Evolutionary conservation across 352 stramenopile genomes (phyloP).

Genomic region (Phytophthora sp.): DNA sequence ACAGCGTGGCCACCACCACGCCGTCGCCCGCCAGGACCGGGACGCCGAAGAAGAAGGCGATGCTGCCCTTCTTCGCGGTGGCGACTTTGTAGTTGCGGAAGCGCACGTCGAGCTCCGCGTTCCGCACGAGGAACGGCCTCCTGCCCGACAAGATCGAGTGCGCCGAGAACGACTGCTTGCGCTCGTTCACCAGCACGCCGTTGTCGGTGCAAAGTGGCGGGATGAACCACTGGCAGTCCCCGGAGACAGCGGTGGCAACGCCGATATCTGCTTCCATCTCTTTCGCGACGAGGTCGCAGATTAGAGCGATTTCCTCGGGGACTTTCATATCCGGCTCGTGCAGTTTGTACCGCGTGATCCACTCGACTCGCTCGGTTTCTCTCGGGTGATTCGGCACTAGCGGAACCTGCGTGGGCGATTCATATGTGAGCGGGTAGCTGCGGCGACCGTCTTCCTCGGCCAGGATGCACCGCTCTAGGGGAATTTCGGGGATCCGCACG

Average conservation of each 20-base stretch:
- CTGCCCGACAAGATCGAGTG: conserved; percentile 33
- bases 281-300: conserved; percentile 57
- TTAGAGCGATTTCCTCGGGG: conserved; percentile 42
- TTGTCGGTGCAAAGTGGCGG: conserved; percentile 14
- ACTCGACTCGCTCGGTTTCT: conserved; percentile 38
- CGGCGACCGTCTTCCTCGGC: conserved; percentile 46
- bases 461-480: conserved; percentile 43
- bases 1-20: conserved; percentile 42
- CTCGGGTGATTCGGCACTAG: conserved; percentile 19
- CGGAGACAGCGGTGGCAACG: conserved; percentile 37
- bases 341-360: conserved; percentile 38
- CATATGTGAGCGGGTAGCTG: conserved; percentile 47
- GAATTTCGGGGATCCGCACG: conserved; percentile 42
- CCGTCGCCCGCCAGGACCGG: conserved; percentile 34
- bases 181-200: conserved; percentile 17
- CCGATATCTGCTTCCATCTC: conserved; percentile 46
- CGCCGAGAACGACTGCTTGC: conserved; percentile 42
- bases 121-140: conserved; percentile 50
- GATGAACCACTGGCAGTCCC: conserved; percentile 29
- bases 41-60: conserved; percentile 51
- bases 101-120: conserved; percentile 52
- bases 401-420: conserved; percentile 28
- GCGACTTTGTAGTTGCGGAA: conserved; percentile 48
- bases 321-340: conserved; percentile 13
- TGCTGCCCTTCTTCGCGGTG: conserved; percentile 17